phyloP scores from a whole-genome alignment of 345 rosid genomes.

The Litchi chinensis region DNA sequence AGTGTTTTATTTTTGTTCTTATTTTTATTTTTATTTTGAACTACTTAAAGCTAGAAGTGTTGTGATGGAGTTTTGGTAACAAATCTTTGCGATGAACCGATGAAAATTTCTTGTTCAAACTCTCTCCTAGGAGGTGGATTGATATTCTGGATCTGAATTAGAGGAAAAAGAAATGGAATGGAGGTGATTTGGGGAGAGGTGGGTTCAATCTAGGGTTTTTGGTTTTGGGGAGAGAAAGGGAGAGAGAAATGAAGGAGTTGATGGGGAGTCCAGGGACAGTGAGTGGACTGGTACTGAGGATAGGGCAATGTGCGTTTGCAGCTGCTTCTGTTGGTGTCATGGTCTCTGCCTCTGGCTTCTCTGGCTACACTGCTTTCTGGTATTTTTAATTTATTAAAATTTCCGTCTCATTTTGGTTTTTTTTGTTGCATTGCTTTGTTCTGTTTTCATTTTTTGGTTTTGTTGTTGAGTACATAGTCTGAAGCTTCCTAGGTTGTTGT shows the following conservation, averaged over 20 bases:
- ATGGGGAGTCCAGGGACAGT: slow-evolving; percentile 83
- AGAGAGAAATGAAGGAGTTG: slow-evolving; percentile 62
- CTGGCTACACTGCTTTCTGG: slow-evolving; percentile 85
- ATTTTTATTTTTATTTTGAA: too few relatives aligned
- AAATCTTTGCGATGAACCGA: background rate
- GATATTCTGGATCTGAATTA: background rate
- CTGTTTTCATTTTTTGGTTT: background rate
- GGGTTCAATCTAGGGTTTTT: slow-evolving; percentile 29
- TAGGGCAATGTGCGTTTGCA: slow-evolving; percentile 75
- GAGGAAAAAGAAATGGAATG: background rate
- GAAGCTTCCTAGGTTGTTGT: background rate
- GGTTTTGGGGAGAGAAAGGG: background rate
- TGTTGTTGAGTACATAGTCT: background rate
- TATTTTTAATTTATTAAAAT: slow-evolving; percentile 22
- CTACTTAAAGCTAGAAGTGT: background rate
- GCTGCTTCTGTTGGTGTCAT: slow-evolving; percentile 76
- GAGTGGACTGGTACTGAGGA: slow-evolving; percentile 68
- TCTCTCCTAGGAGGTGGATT: background rate
- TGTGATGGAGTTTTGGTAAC: background rate
- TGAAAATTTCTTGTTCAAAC: background rate
- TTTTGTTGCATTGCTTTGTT: background rate
- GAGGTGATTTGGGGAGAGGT: slow-evolving; percentile 16
- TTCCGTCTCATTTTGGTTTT: slow-evolving; percentile 6
- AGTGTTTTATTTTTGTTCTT: too few relatives aligned
- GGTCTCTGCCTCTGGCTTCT: slow-evolving; percentile 60